Base-by-base conservation (phyloP, 2,329 filamentous ascomycete species). In the Alternaria rosae region DNA sequence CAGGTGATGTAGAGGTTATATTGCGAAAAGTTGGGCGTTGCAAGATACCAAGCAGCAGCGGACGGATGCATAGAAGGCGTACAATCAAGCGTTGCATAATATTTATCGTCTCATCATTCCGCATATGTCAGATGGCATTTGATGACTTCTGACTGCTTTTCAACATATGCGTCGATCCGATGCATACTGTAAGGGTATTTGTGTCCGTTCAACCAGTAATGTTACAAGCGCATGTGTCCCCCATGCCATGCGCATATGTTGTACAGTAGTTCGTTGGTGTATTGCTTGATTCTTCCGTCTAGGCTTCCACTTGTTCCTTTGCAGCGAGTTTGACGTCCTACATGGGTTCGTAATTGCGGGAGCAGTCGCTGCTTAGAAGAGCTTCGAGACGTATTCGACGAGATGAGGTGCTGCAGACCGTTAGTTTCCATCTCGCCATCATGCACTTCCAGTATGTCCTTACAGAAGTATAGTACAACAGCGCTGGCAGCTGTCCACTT, bases 381-480 rank as follows among this genome's bases (percentile, higher is more conserved):
- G 80, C 72, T 85, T 86, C 71, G 80, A 81, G 55, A 84, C 81
- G 67, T 83, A 84, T 69, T 87, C 84, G 71, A 87, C 79, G 25
- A 84, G 82, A 73, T 87, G 87, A 3, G 86, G 86, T 61, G 86
- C 86, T 87, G 30, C 30, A 6, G 15, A 12, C 9, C 25, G 41
- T 25, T 28, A 42, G 17, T 52, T 26, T 43, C 25, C 17, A 1
- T 10, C 25, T n/a, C 2, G 20, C 23, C 3, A 23, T 13, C 47
- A 11, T 8, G 12, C 38, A 30, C 8, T 20, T 8, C n/a, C 26
- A 17, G 3, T 12, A 12, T 32, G n/a, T 28, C 45, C 91, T 59
- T 88, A 95, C 92, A 92, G 63, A 95, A 82, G 78, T 94, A 94
- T 51, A 95, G 85, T 52, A 91, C 79, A 41, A 89, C 83, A 66